phyloP scores from a whole-genome alignment of 1,284 basidiomycete genomes.

The Tylopilus sp. region DNA sequence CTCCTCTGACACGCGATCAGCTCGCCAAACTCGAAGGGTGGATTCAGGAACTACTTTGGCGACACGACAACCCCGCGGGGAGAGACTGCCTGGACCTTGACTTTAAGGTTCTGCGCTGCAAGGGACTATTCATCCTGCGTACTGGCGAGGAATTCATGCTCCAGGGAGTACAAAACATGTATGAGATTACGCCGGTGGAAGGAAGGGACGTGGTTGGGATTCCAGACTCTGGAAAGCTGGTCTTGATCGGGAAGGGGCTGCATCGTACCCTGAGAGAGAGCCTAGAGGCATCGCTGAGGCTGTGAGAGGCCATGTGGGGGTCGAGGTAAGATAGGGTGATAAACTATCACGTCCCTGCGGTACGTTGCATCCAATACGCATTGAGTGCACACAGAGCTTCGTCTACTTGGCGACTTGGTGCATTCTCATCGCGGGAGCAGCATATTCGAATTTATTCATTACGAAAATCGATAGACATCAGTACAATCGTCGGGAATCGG shows the following conservation, averaged over 20 bases:
- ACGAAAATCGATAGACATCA: background rate
- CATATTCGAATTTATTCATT: no score
- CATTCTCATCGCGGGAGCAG: no score
- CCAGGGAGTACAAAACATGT: constrained; percentile 84
- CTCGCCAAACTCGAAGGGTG: constrained; percentile 65
- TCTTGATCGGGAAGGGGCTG: constrained; percentile 84
- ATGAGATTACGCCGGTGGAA: constrained; percentile 63
- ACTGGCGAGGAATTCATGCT: constrained; percentile 64
- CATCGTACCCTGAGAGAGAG: constrained; percentile 49
- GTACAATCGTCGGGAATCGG: background rate
- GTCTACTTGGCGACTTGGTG: no score
- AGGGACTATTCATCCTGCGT: constrained; percentile 64
- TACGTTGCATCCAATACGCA: no score
- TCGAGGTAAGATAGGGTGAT: no score
- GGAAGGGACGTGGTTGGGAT: constrained; percentile 41
- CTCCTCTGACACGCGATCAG: constrained; percentile 46
- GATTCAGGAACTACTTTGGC: constrained; percentile 80
- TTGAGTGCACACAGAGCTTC: no score
- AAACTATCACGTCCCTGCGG: background rate
- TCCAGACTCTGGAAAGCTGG: constrained; percentile 69
- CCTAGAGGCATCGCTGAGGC: constrained; percentile 34
- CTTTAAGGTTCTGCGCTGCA: constrained; percentile 75
- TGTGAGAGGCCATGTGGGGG: constrained; percentile 5
- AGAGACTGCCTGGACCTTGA: background rate
- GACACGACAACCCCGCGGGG: constrained; percentile 38